phyloP scores from a whole-genome alignment of 2,329 filamentous ascomycete species.

The Ophiostoma novo-ulmi region DNA sequence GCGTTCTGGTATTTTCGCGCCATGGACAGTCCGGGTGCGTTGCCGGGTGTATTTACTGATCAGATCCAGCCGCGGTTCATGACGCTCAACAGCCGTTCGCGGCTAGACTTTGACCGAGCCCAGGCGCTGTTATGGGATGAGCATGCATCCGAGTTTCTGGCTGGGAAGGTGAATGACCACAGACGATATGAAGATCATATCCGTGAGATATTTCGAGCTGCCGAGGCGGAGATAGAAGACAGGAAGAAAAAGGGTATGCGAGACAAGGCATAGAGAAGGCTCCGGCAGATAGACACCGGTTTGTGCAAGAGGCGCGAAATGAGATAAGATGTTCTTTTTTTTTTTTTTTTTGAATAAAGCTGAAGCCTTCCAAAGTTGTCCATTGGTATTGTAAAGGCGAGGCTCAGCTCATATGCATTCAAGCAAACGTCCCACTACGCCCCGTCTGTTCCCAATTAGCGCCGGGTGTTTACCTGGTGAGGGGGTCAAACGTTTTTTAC shows the following conservation, averaged over 20 bases:
- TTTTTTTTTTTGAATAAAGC: too few relatives aligned
- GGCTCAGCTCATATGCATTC: too few relatives aligned
- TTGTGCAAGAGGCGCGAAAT: too few relatives aligned
- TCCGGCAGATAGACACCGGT: too few relatives aligned
- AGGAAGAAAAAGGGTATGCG: background rate
- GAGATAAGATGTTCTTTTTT: too few relatives aligned
- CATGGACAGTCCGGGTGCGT: background rate
- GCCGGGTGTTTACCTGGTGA: too few relatives aligned
- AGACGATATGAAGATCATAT: background rate
- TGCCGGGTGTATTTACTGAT: background rate
- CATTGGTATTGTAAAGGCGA: too few relatives aligned
- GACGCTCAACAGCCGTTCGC: background rate
- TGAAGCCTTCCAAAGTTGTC: too few relatives aligned
- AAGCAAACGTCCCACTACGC: too few relatives aligned
- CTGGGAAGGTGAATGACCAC: background rate
- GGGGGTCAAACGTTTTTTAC: too few relatives aligned
- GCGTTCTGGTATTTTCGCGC: conserved; percentile 2
- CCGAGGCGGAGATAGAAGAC: background rate
- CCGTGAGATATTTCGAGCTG: background rate
- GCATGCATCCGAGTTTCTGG: background rate
- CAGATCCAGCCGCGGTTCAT: background rate
- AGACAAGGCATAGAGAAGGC: too few relatives aligned
- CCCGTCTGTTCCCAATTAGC: too few relatives aligned
- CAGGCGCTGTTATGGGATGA: background rate
- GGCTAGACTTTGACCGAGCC: background rate